Evolutionary conservation across 2,329 filamentous ascomycete species (phyloP).

Genomic region (Neonectria ditissima): DNA sequence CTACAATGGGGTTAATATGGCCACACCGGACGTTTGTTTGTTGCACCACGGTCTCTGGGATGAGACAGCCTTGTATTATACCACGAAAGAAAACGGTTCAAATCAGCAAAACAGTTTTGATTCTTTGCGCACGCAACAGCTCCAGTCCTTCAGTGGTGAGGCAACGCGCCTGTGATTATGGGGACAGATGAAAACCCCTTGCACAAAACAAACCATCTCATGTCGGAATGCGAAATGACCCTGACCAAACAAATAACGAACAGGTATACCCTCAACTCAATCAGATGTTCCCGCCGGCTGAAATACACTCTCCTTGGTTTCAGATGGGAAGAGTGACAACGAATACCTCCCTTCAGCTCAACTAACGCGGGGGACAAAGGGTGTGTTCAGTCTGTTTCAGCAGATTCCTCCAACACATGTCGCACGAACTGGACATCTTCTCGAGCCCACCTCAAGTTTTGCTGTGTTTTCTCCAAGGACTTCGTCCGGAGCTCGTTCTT

Average conservation of each 20-base stretch:
- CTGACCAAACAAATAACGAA: background rate
- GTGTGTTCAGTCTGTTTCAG: too few species aligned
- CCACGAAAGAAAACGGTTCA: slow-evolving; percentile 43
- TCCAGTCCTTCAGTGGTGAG: background rate
- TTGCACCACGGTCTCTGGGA: slow-evolving; percentile 42
- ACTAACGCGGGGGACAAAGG: too few species aligned
- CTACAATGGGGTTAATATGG: slow-evolving; percentile 43
- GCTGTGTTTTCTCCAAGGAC: too few species aligned
- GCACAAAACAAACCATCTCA: background rate
- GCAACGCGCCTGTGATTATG: background rate
- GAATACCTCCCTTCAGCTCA: too few species aligned
- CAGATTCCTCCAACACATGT: too few species aligned
- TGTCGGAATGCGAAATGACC: background rate
- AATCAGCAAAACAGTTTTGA: slow-evolving; percentile 41
- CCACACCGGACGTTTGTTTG: slow-evolving; percentile 44
- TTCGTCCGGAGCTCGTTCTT: too few species aligned
- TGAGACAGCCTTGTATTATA: slow-evolving; percentile 50
- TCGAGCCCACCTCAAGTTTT: too few species aligned
- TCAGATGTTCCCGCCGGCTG: background rate
- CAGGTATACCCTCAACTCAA: too few species aligned
- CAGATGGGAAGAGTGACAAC: too few species aligned
- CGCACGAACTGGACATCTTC: too few species aligned
- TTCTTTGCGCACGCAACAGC: slow-evolving; percentile 29
- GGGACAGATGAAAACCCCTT: background rate
- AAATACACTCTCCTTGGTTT: too few species aligned